Percentiles rank a stretch among this genome's conserved stretches.
phyloP scores from a whole-genome alignment of 352 stramenopile species.

The Pythium rishiriense region DNA sequence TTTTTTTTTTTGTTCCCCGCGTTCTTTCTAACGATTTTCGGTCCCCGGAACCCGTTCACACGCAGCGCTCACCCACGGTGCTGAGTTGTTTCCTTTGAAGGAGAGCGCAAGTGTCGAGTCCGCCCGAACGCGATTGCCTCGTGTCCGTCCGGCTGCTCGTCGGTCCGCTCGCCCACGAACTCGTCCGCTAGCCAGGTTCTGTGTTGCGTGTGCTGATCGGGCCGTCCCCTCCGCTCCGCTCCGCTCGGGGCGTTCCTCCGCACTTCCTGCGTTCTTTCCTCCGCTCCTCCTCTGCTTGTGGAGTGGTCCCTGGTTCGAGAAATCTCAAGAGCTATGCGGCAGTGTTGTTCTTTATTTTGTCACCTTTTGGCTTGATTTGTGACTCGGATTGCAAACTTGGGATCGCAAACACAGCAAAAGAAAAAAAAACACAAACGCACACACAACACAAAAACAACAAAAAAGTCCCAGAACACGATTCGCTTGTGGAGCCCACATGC shows the following conservation, averaged over 20 bases:
- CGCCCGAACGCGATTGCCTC: constrained; percentile 3
- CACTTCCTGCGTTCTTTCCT: constrained; percentile 12
- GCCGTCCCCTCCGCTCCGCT: constrained; percentile 1
- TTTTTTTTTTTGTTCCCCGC: constrained; percentile 1
- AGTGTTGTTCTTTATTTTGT: constrained; percentile 49
- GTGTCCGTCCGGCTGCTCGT: neutral
- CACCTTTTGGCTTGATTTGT: constrained; percentile 19
- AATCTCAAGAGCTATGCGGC: neutral
- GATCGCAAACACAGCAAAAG: neutral
- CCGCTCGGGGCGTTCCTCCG: no score
- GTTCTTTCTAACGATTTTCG: constrained; percentile 19
- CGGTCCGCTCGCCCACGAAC: neutral
- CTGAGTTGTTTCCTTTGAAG: constrained; percentile 9
- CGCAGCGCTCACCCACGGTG: neutral
- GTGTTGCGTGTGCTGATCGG: constrained; percentile 2
- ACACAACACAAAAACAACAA: neutral
- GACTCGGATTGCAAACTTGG: neutral
- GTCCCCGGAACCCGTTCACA: constrained; percentile 4
- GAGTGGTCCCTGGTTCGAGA: constrained; percentile 11
- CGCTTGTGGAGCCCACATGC: neutral
- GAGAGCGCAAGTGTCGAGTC: constrained; percentile 15
- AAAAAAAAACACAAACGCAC: no score
- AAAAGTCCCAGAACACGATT: neutral
- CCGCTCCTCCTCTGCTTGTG: constrained; percentile 4
- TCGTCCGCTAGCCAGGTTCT: constrained; percentile 3